Evolutionary conservation across 2,329 filamentous ascomycete species (phyloP).

Genomic region (Cercospora sp.): DNA sequence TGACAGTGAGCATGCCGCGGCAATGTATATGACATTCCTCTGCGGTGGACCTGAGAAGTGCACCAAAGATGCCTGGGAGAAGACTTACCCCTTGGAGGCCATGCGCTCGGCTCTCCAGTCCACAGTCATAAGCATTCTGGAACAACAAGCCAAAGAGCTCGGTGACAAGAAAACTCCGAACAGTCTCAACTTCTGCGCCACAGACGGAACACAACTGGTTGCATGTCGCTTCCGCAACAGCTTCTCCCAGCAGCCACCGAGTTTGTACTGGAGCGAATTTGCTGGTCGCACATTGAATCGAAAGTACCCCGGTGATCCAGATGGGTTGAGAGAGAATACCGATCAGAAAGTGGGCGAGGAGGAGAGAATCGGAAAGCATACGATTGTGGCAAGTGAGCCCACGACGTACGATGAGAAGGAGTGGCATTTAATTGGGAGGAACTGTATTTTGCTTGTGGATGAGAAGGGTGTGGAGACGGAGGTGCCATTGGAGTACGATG

Average conservation of each 20-base stretch:
- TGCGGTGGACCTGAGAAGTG: constrained; percentile 30
- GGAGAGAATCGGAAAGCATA: constrained; percentile 49
- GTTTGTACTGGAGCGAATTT: constrained; percentile 48
- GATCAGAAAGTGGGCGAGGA: constrained; percentile 35
- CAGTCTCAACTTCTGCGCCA: constrained; percentile 54
- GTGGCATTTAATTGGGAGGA: constrained; percentile 53
- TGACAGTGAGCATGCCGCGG: constrained; percentile 53
- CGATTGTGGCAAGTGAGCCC: constrained; percentile 56
- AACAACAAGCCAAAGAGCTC: constrained; percentile 44
- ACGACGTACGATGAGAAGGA: constrained; percentile 54
- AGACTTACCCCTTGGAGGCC: constrained; percentile 42
- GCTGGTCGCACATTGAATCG: constrained; percentile 55
- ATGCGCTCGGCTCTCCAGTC: constrained; percentile 48
- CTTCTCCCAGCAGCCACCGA: constrained; percentile 51
- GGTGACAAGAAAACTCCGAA: constrained; percentile 47
- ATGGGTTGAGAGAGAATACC: constrained; percentile 41
- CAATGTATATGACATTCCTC: constrained; percentile 49
- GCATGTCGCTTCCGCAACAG: constrained; percentile 56
- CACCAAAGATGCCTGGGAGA: constrained; percentile 32
- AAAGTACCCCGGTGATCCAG: constrained; percentile 53
- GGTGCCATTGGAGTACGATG: constrained; percentile 41
- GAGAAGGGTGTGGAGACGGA: constrained; percentile 40
- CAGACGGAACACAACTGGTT: constrained; percentile 52
- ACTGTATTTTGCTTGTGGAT: constrained; percentile 33
- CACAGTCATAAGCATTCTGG: constrained; percentile 44